Conservation (phyloP, 768 basidiomycete species). For the Daedaleopsis nitida region DNA sequence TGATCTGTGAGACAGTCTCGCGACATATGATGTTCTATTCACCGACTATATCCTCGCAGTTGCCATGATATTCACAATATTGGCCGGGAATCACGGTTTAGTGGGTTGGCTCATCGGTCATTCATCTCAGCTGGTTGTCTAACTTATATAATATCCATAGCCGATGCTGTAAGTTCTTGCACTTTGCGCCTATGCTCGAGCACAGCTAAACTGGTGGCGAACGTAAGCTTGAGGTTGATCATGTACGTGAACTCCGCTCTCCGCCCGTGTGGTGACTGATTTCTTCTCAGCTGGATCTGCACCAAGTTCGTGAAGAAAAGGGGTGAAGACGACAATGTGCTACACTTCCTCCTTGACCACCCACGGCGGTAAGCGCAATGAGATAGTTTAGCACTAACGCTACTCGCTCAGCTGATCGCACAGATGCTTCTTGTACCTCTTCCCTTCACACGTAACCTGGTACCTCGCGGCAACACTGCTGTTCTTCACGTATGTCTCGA, state of each 20-base stretch:
- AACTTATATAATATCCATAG: slow-evolving; percentile 30
- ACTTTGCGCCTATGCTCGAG: background rate
- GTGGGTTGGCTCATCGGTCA: slow-evolving; percentile 40
- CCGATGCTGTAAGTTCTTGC: slow-evolving; percentile 63
- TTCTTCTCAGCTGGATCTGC: slow-evolving; percentile 53
- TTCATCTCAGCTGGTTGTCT: background rate
- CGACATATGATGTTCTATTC: background rate
- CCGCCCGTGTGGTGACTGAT: background rate
- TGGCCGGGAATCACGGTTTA: slow-evolving; percentile 78
- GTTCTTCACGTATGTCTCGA: slow-evolving; percentile 50
- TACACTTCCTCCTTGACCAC: slow-evolving; percentile 78
- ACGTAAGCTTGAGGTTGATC: slow-evolving; percentile 56
- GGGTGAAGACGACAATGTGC: slow-evolving; percentile 51
- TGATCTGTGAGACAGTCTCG: slow-evolving; percentile 47
- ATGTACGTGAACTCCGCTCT: slow-evolving; percentile 46
- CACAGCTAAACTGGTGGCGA: background rate
- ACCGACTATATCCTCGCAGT: slow-evolving; percentile 33
- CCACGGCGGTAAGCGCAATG: slow-evolving; percentile 54
- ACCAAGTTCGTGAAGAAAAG: slow-evolving; percentile 49
- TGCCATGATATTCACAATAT: slow-evolving; percentile 58
- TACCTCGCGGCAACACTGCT: slow-evolving; percentile 60
- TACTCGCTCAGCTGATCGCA: background rate
- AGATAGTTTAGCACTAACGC: background rate
- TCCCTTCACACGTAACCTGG: slow-evolving; percentile 78
- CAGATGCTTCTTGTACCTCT: slow-evolving; percentile 71